Conservation (phyloP, 2,329 filamentous ascomycete species). For the Penicillium olsonii region DNA sequence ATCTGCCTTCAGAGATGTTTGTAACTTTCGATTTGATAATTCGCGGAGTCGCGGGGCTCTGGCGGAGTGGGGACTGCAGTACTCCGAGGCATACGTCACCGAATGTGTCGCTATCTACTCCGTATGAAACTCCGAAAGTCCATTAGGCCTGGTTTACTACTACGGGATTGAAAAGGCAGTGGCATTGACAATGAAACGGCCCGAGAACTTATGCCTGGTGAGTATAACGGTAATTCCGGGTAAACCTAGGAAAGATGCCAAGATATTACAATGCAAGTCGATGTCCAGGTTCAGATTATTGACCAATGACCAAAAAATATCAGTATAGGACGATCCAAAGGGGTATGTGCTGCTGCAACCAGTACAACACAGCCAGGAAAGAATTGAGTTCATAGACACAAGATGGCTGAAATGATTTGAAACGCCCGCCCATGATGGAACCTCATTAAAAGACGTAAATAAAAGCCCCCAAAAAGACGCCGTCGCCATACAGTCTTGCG, state of each 20-base stretch:
- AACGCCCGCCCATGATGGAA: slow-evolving; percentile 2
- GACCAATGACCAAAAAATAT: slow-evolving; percentile 1
- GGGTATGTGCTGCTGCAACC: slow-evolving; percentile 1
- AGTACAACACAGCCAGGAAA: slow-evolving; percentile 5
- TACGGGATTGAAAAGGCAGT: no score
- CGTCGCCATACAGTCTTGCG: not conserved
- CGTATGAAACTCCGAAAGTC: no score
- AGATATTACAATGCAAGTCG: no score
- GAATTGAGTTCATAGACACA: not conserved
- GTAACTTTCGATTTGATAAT: slow-evolving; percentile 11
- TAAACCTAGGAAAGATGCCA: no score
- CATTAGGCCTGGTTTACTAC: no score
- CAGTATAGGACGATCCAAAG: slow-evolving; percentile 7
- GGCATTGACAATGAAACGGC: no score
- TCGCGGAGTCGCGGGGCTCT: slow-evolving; percentile 21
- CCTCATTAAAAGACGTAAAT: not conserved
- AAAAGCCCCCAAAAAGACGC: not conserved
- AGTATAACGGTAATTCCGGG: no score
- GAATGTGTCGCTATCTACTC: not conserved
- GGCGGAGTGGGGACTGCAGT: slow-evolving; percentile 27
- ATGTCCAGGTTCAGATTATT: not conserved
- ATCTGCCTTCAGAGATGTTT: not conserved
- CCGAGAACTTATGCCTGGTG: no score
- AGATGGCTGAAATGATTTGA: not conserved
- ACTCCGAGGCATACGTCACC: slow-evolving; percentile 28